phyloP scores from a whole-genome alignment of 257 asterid species.

The Apocynum venetum region DNA sequence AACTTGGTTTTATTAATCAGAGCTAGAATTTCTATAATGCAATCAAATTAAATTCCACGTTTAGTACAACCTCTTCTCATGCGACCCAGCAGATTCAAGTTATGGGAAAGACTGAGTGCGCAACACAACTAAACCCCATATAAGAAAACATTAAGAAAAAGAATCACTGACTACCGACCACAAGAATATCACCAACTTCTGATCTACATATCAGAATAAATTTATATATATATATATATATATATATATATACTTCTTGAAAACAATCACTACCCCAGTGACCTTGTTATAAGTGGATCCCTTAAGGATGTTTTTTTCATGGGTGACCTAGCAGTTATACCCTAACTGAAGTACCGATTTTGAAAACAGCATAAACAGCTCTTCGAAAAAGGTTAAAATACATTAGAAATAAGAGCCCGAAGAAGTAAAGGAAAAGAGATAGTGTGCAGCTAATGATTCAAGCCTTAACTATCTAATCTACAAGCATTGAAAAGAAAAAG shows the following conservation, averaged over 20 bases:
- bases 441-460: background rate
- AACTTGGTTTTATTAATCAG: background rate
- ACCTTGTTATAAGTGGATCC: background rate
- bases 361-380: background rate
- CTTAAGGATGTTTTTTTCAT: background rate
- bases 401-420: background rate
- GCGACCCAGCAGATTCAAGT: background rate
- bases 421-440: background rate
- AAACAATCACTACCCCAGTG: background rate
- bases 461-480: background rate
- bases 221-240: no score
- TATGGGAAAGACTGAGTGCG: background rate
- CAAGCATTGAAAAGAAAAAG: background rate
- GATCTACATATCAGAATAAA: background rate
- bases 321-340: background rate
- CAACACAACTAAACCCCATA: background rate
- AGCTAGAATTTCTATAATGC: background rate
- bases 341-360: background rate
- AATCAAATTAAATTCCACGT: background rate
- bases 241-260: background rate
- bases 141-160: conserved; percentile 2
- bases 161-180: background rate
- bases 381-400: background rate
- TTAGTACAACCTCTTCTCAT: background rate
- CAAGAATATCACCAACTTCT: background rate